These are phyloP conservation scores for Penicillium egyptiacum DNA, from an alignment of 495 filamentous ascomycete genomes.

Conservation along the genomic window DNA sequence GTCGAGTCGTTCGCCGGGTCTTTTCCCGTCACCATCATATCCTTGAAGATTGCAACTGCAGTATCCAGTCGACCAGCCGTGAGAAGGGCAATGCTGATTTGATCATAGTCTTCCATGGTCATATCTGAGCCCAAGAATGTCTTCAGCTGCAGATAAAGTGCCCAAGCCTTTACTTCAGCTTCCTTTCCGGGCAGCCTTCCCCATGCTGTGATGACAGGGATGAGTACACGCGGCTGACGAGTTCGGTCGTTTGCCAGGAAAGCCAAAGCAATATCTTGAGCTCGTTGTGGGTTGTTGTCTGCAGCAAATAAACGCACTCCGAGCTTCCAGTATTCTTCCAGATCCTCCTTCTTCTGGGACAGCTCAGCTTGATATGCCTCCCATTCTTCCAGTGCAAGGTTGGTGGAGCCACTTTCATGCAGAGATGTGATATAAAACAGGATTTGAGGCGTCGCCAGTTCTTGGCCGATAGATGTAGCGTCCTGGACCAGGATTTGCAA, in stretches of 20 bases:
- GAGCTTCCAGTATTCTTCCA: constrained; percentile 62
- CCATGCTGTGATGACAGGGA: constrained; percentile 61
- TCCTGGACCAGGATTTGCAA: constrained; percentile 62
- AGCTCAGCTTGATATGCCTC: constrained; percentile 55
- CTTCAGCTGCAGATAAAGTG: constrained; percentile 62
- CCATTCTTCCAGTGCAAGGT: constrained; percentile 64
- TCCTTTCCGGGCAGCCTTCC: constrained; percentile 36
- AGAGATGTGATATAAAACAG: constrained; percentile 65
- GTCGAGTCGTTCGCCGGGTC: constrained; percentile 50
- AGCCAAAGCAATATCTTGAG: constrained; percentile 59
- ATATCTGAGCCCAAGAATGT: constrained; percentile 59
- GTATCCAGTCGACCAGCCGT: constrained; percentile 57
- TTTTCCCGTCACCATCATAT: constrained; percentile 74
- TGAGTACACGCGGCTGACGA: constrained; percentile 57
- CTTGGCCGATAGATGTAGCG: constrained; percentile 53
- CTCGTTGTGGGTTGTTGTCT: constrained; percentile 59
- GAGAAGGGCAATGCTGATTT: constrained; percentile 62
- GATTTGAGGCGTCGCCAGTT: constrained; percentile 55
- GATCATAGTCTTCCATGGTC: constrained; percentile 73
- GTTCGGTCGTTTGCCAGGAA: constrained; percentile 53
- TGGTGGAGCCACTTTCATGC: constrained; percentile 57
- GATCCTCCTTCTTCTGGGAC: constrained; percentile 50
- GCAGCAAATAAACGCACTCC: constrained; percentile 67
- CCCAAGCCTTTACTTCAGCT: constrained; percentile 60
- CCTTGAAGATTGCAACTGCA: constrained; percentile 72